Conservation (phyloP, 228 moss, liverwort and hornwort genomes). For the Sphagnum magellanicum region DNA sequence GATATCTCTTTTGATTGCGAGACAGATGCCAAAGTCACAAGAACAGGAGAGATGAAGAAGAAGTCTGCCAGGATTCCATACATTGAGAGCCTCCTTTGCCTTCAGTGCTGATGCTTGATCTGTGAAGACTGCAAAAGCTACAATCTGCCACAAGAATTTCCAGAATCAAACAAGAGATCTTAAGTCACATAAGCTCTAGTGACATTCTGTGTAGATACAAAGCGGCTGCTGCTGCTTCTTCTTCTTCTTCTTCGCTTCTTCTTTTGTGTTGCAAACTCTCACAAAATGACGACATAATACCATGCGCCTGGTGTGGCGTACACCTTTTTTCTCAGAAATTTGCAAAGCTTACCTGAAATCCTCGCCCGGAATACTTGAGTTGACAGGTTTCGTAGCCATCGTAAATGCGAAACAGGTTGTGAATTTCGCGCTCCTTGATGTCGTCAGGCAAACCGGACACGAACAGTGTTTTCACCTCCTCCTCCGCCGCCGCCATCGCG, state of each 20-base stretch:
- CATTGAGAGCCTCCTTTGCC: conserved; percentile 83
- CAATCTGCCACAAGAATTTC: conserved; percentile 48
- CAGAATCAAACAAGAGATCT: too few species aligned
- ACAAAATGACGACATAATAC: too few species aligned
- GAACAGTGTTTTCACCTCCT: conserved; percentile 91
- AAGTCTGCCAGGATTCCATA: conserved; percentile 11
- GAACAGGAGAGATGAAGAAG: not conserved
- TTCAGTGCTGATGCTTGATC: conserved; percentile 76
- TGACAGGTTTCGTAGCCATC: conserved; percentile 91
- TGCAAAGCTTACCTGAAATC: conserved; percentile 53
- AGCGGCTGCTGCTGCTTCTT: too few species aligned
- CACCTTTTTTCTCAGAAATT: not conserved
- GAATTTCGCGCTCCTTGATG: conserved; percentile 85
- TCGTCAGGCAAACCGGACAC: conserved; percentile 86
- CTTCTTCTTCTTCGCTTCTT: too few species aligned
- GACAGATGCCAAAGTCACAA: not conserved
- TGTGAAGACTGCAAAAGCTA: conserved; percentile 81
- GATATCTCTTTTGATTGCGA: too few species aligned
- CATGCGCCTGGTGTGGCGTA: too few species aligned
- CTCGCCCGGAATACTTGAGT: conserved; percentile 83
- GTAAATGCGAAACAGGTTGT: conserved; percentile 72
- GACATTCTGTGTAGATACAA: too few species aligned
- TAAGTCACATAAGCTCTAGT: too few species aligned
- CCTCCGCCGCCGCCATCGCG: conserved; percentile 41
- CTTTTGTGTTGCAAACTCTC: too few species aligned